phyloP scores from a whole-genome alignment of 306 rosid species.

The Malus sieversii region DNA sequence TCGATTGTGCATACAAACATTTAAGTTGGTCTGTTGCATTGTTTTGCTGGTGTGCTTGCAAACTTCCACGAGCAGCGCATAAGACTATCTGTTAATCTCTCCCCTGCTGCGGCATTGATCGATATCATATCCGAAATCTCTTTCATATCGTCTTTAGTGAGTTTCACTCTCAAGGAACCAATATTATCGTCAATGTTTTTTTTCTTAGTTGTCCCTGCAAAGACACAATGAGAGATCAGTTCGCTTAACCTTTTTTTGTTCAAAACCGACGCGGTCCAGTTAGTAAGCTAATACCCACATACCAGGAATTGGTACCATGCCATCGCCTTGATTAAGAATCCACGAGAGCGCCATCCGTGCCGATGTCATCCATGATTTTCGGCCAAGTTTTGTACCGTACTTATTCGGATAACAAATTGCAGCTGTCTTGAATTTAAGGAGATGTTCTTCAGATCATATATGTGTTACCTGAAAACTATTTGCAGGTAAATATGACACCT shows the following conservation, averaged over 20 bases:
- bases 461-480: too few species aligned
- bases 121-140: slow-evolving; percentile 7
- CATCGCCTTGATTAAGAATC: slow-evolving; percentile 55
- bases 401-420: too few species aligned
- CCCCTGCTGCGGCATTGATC: neutral
- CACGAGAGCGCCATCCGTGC: slow-evolving; percentile 67
- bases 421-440: too few species aligned
- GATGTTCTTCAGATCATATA: too few species aligned
- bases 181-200: slow-evolving; percentile 5
- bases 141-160: slow-evolving; percentile 1
- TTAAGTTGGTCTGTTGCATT: neutral
- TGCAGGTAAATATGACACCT: too few species aligned
- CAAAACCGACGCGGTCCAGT: too few species aligned
- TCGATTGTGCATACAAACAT: neutral
- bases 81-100: neutral
- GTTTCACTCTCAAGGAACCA: slow-evolving; percentile 10
- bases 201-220: slow-evolving; percentile 16
- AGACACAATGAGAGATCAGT: neutral
- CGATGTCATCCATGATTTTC: slow-evolving; percentile 42
- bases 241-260: too few species aligned
- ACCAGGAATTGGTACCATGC: slow-evolving; percentile 56
- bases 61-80: slow-evolving; percentile 3
- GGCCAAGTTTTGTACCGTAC: slow-evolving; percentile 11
- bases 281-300: too few species aligned
- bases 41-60: slow-evolving; percentile 13